Evolutionary conservation across 768 basidiomycete genomes (phyloP).

Genomic region (Mycena amicta): DNA sequence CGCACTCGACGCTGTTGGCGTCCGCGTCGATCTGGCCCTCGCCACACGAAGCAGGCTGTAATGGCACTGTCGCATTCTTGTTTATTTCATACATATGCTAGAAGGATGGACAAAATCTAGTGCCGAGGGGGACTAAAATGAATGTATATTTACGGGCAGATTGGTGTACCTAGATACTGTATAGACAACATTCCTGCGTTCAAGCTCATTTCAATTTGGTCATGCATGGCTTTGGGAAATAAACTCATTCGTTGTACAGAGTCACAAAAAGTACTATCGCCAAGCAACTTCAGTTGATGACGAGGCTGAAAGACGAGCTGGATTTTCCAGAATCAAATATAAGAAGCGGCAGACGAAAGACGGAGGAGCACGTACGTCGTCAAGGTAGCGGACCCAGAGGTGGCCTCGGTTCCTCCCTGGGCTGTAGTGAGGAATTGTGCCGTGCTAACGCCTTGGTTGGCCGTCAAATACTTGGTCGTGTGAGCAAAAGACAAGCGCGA

Average conservation of each 20-base stretch:
- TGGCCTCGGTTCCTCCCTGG: constrained; percentile 68
- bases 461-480: too few species aligned
- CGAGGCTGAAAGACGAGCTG: background rate
- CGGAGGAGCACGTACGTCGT: constrained; percentile 48
- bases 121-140: too few species aligned
- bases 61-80: background rate
- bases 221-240: too few species aligned
- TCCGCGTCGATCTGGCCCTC: background rate
- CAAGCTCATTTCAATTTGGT: too few species aligned
- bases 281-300: background rate
- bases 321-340: too few species aligned
- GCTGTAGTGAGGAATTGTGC: constrained; percentile 61
- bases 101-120: background rate
- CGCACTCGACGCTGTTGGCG: constrained; percentile 34
- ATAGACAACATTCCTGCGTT: too few species aligned
- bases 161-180: too few species aligned
- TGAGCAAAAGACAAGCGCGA: too few species aligned
- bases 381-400: constrained; percentile 54
- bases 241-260: too few species aligned
- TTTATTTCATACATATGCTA: background rate
- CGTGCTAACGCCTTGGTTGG: constrained; percentile 42
- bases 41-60: constrained; percentile 9
- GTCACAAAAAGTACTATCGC: too few species aligned
- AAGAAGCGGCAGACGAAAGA: too few species aligned
- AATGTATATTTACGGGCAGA: too few species aligned